Conservation (phyloP, 2,329 filamentous ascomycete genomes). For the Cordyceps javanica region DNA sequence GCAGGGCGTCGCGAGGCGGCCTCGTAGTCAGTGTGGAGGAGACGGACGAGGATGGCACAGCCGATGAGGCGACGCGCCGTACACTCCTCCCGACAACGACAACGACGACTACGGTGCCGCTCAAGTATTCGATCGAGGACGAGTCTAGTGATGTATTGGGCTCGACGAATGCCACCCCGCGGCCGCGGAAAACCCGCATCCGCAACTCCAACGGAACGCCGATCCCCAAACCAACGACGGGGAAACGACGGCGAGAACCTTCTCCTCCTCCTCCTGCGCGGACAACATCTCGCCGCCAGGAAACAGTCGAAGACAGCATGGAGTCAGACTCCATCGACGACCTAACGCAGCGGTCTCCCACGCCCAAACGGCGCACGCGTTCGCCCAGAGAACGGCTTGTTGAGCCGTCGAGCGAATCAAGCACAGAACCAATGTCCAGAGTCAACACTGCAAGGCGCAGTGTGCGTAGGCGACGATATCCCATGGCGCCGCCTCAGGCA, state of each 20-base stretch:
- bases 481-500: slow-evolving; percentile 22
- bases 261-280: slow-evolving; percentile 40
- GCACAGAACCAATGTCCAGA: slow-evolving; percentile 15
- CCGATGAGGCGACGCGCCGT: slow-evolving; percentile 28
- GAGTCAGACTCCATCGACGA: slow-evolving; percentile 9
- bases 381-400: slow-evolving; percentile 13
- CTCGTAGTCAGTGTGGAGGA: slow-evolving; percentile 53
- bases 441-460: slow-evolving; percentile 15
- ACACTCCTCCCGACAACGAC: slow-evolving; percentile 44
- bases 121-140: slow-evolving; percentile 37
- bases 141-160: slow-evolving; percentile 29
- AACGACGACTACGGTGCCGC: slow-evolving; percentile 45
- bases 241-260: slow-evolving; percentile 36
- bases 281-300: slow-evolving; percentile 29
- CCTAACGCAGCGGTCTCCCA: slow-evolving; percentile 1
- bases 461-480: slow-evolving; percentile 19
- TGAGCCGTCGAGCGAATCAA: slow-evolving; percentile 24
- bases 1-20: slow-evolving; percentile 42
- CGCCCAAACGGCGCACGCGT: slow-evolving; percentile 12
- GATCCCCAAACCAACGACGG: slow-evolving; percentile 31
- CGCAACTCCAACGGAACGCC: slow-evolving; percentile 48
- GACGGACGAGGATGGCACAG: slow-evolving; percentile 34
- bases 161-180: slow-evolving; percentile 28
- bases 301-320: slow-evolving; percentile 21
- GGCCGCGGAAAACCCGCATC: slow-evolving; percentile 39